These are phyloP conservation scores for Crucihimalaya himalaica DNA, from an alignment of 345 rosid species.

Conservation along the genomic window DNA sequence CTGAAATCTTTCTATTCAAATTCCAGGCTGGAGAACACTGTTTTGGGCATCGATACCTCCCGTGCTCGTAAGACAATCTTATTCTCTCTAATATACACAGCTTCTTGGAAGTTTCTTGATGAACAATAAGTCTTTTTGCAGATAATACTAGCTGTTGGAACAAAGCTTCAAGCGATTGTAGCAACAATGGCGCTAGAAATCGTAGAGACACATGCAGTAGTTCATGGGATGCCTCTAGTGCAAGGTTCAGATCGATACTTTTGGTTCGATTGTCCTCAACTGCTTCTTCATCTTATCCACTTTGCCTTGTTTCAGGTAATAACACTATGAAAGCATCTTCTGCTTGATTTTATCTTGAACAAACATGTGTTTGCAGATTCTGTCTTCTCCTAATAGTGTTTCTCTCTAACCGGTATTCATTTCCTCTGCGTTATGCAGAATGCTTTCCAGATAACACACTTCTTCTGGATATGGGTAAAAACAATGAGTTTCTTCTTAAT, in stretches of 20 bases:
- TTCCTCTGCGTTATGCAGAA: slow-evolving; percentile 53
- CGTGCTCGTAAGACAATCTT: slow-evolving; percentile 60
- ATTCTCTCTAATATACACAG: background rate
- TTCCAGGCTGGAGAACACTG: slow-evolving; percentile 77
- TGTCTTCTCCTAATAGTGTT: background rate
- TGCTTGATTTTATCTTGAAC: background rate
- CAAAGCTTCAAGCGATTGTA: slow-evolving; percentile 83
- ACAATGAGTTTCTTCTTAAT: background rate
- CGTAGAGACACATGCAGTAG: slow-evolving; percentile 73
- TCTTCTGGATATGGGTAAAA: slow-evolving; percentile 90
- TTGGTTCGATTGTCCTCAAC: slow-evolving; percentile 81
- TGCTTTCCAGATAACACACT: slow-evolving; percentile 95
- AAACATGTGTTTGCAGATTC: background rate
- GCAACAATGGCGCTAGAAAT: slow-evolving; percentile 87
- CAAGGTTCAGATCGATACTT: slow-evolving; percentile 83
- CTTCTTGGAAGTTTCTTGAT: slow-evolving; percentile 4
- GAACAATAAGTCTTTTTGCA: slow-evolving; percentile 34
- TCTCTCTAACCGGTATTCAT: background rate
- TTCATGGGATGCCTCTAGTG: slow-evolving; percentile 93
- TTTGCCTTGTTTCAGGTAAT: slow-evolving; percentile 86
- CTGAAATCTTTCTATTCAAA: background rate
- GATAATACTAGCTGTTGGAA: slow-evolving; percentile 90
- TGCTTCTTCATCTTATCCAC: slow-evolving; percentile 85
- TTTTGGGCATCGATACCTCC: slow-evolving; percentile 91
- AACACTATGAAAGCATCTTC: background rate